Conservation (phyloP, 495 filamentous ascomycete species). For the Hyaloscypha variabilis region DNA sequence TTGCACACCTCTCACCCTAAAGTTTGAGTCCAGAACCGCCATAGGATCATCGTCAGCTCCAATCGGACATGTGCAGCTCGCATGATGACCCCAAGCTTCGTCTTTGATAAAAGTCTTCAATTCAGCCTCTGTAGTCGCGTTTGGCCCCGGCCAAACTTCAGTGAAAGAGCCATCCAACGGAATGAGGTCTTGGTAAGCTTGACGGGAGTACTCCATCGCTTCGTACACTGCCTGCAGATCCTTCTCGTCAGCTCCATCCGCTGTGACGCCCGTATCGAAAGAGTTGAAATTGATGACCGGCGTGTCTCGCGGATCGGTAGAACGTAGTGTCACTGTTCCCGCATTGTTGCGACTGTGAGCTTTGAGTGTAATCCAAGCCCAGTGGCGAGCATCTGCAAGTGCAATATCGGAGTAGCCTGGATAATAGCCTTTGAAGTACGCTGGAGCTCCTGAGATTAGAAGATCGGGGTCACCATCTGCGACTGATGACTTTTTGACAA, state of each 20-base stretch:
- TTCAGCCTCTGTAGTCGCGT: conserved; percentile 42
- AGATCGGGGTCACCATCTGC: conserved; percentile 48
- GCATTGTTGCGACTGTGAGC: conserved; percentile 53
- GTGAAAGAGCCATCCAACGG: conserved; percentile 40
- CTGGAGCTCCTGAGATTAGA: conserved; percentile 55
- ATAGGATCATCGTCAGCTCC: conserved; percentile 54
- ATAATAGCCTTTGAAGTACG: conserved; percentile 55
- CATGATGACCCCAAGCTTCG: conserved; percentile 63
- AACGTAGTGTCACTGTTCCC: conserved; percentile 51
- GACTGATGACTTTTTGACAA: conserved; percentile 48
- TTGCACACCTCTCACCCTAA: conserved; percentile 58
- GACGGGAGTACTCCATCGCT: conserved; percentile 46
- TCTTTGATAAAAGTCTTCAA: conserved; percentile 52
- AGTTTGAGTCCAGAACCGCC: conserved; percentile 60
- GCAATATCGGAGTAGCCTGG: conserved; percentile 42
- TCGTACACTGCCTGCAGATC: conserved; percentile 53
- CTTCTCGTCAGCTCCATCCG: conserved; percentile 25
- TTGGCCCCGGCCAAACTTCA: conserved; percentile 51
- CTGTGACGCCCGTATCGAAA: conserved; percentile 35
- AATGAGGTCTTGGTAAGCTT: conserved; percentile 37
- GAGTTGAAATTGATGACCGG: conserved; percentile 58
- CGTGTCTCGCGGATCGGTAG: conserved; percentile 54
- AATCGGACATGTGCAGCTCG: conserved; percentile 59
- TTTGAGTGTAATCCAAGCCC: conserved; percentile 55
- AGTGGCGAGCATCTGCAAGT: conserved; percentile 38